Conservation (phyloP, 2,329 filamentous ascomycete species). For the Colletotrichum phormii region DNA sequence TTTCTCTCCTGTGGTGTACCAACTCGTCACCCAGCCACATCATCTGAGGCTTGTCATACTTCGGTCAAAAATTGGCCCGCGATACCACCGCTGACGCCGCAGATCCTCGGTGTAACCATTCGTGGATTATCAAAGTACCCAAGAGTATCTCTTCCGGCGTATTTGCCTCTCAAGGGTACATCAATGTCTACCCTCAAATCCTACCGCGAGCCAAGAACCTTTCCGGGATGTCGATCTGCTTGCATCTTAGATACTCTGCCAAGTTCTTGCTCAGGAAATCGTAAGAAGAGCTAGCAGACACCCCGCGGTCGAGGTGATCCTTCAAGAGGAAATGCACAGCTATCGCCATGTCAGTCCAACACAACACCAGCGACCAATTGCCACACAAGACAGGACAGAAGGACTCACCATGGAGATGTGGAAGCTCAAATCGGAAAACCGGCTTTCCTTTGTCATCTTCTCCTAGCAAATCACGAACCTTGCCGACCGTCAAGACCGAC, state of each 20-base stretch:
- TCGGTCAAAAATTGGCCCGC: neutral
- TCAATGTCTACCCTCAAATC: neutral
- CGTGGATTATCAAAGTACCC: neutral
- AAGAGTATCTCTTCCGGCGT: neutral
- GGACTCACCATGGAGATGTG: constrained; percentile 38
- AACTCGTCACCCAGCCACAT: neutral
- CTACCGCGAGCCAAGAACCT: constrained; percentile 42
- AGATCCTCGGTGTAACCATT: neutral
- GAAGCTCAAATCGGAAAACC: constrained; percentile 60
- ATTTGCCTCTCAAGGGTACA: neutral
- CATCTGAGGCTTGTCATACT: neutral
- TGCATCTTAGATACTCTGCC: constrained; percentile 45
- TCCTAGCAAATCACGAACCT: constrained; percentile 51
- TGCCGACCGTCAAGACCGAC: constrained; percentile 51
- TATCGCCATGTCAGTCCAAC: constrained; percentile 9
- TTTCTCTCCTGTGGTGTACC: neutral
- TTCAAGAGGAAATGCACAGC: constrained; percentile 53
- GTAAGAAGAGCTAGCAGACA: constrained; percentile 36
- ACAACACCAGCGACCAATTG: neutral
- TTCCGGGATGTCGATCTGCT: constrained; percentile 43
- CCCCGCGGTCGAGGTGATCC: constrained; percentile 49
- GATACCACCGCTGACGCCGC: neutral
- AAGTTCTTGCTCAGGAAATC: constrained; percentile 49
- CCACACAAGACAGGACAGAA: neutral
- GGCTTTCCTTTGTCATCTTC: constrained; percentile 50